Percentiles rank a stretch among this genome's conserved stretches.
Evolutionary conservation across 2,329 filamentous ascomycete genomes (phyloP).

Genomic region (Botrytis porri): DNA sequence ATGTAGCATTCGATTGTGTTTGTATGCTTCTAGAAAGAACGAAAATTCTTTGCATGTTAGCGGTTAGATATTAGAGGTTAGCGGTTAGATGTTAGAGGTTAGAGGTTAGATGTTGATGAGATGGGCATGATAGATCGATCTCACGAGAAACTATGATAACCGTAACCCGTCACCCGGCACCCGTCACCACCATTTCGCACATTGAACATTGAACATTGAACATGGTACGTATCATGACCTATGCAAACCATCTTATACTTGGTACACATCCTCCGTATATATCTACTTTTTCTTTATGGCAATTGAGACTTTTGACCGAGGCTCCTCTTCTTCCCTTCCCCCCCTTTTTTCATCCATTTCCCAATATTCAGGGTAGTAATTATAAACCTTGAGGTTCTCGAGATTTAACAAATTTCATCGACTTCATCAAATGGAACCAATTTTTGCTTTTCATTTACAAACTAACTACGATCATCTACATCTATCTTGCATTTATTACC

Average conservation of each 20-base stretch:
- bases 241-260: too few species aligned
- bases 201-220: not conserved
- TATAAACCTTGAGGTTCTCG: not conserved
- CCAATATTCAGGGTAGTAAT: not conserved
- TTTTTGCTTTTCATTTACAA: not conserved
- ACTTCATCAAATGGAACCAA: too few species aligned
- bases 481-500: not conserved
- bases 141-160: not conserved
- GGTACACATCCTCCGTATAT: not conserved
- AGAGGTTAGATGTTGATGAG: not conserved
- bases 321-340: too few species aligned
- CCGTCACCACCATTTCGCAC: not conserved
- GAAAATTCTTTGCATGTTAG: not conserved
- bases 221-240: not conserved
- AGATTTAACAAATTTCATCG: not conserved
- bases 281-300: not conserved
- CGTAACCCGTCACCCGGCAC: not conserved
- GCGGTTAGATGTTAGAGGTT: too few species aligned
- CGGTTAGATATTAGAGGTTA: too few species aligned
- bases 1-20: not conserved
- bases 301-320: not conserved
- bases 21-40: constrained; percentile 2
- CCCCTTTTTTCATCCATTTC: not conserved
- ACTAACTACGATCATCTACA: too few species aligned
- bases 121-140: not conserved